Evolutionary conservation across 2,329 filamentous ascomycete species (phyloP).

Genomic region (Geosmithia morbida): DNA sequence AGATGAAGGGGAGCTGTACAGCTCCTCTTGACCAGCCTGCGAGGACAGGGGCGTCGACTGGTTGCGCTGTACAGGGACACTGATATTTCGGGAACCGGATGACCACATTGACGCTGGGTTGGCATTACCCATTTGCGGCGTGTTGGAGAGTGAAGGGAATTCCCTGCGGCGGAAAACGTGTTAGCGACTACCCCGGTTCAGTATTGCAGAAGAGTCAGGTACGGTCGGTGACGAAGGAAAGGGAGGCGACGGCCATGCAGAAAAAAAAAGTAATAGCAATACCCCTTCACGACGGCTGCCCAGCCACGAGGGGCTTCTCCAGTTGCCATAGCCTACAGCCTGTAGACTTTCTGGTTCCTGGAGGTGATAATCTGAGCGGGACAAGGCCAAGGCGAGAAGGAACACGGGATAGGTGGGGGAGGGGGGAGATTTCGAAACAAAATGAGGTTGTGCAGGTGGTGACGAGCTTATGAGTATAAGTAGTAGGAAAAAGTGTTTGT

Average conservation of each 20-base stretch:
- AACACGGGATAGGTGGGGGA: background rate
- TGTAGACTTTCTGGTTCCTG: background rate
- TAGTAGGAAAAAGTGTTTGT: conserved; percentile 1
- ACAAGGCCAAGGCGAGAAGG: background rate
- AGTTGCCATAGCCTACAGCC: background rate
- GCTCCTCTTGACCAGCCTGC: conserved; percentile 32
- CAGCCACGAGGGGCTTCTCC: background rate
- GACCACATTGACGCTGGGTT: conserved; percentile 41
- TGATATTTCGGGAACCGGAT: conserved; percentile 31
- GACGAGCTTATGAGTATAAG: background rate
- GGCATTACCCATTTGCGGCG: conserved; percentile 34
- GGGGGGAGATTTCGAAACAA: background rate
- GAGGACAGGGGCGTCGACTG: conserved; percentile 33
- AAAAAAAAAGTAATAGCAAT: background rate
- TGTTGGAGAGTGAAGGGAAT: conserved; percentile 51
- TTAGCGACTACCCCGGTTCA: background rate
- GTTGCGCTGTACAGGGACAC: conserved; percentile 33
- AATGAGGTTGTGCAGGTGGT: no score
- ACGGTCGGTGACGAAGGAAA: background rate
- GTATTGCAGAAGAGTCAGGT: background rate
- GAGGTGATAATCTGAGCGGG: background rate
- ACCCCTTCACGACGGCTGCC: background rate
- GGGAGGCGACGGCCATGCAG: background rate
- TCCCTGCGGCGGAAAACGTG: conserved; percentile 27
- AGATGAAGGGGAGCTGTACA: conserved; percentile 27